Evolutionary conservation across 2,329 filamentous ascomycete species (phyloP), one percentile per base, ranked within the genome.

Genomic region (Apiospora hydei): DNA sequence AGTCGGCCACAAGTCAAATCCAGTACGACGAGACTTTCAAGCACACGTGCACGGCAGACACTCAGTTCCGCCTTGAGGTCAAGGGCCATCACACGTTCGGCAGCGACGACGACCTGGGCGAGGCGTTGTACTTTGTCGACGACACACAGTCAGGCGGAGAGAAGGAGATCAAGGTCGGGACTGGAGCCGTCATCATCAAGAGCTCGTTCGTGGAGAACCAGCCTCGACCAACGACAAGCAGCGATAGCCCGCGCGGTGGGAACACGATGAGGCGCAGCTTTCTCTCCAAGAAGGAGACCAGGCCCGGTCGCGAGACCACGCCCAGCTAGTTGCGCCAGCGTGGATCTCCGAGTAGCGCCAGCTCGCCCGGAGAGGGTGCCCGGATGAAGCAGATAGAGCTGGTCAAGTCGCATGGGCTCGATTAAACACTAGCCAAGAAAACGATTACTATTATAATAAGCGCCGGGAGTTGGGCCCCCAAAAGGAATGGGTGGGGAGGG

Each of bases 111-210:
- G 89, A 92, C 72, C 88, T 99, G 0, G 96, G 96, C 70, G 95
- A 98, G 79, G 90, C 90, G 6, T 81, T 93, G n/a, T 97, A 98
- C 84, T 95, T 97, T 80, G 90, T 99, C n/a, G 94, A 96, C 75
- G 96, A 99, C 80, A 89, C 87, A 1, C 89, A 90, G 2, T 84
- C 86, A 0, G 89, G 89, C 14, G 85, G 87, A 44, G 92, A 96
- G 76, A 96, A 96, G 85, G 86, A 90, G 53, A 83, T 99, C 70
- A 88, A 85, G 46, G 91, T 95, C 38, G 96, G 96, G 16, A 86
- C 84, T 47, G 95, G 94, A 34, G 88, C 84, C 1, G 92, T 98
- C 0, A 86, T 90, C 0, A 81, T 98, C 67, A 92, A 91, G 84
- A 96, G 92, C 80, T 89, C 85, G 70, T 98, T 97, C 78, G 83